Percentiles rank a stretch among this genome's conserved stretches.
Evolutionary conservation across 2,329 filamentous ascomycete species (phyloP).

Genomic region (Colletotrichum sp.): DNA sequence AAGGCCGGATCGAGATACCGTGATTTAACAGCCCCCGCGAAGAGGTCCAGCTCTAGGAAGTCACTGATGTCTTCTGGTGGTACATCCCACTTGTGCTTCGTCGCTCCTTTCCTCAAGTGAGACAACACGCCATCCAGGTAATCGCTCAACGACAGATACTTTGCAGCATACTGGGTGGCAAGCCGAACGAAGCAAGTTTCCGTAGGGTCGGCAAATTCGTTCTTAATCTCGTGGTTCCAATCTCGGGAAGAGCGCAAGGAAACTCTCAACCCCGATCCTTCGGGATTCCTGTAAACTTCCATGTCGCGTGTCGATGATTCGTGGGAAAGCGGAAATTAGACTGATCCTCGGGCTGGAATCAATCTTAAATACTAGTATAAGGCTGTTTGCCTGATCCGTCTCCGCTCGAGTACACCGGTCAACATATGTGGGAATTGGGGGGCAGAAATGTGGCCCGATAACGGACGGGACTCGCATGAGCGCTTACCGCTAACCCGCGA

Average conservation of each 20-base stretch:
- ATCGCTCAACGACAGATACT: not conserved
- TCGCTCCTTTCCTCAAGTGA: not conserved
- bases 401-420: not conserved
- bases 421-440: not conserved
- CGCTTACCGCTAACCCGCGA: not conserved
- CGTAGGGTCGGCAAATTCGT: not conserved
- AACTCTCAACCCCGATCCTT: not conserved
- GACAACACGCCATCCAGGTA: conserved; percentile 1
- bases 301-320: no score
- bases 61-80: not conserved
- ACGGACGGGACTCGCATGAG: not conserved
- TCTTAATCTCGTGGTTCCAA: not conserved
- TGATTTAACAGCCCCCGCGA: not conserved
- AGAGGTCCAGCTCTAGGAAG: not conserved
- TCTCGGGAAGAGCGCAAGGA: no score
- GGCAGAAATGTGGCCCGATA: not conserved
- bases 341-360: not conserved
- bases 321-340: not conserved
- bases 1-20: not conserved
- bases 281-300: not conserved
- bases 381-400: not conserved
- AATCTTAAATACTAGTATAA: not conserved
- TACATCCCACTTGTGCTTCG: not conserved
- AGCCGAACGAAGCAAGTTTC: not conserved
- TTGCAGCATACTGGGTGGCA: not conserved